Evolutionary conservation across 2,329 filamentous ascomycete species (phyloP).

Genomic region (Fusarium pseudoanthophilum): DNA sequence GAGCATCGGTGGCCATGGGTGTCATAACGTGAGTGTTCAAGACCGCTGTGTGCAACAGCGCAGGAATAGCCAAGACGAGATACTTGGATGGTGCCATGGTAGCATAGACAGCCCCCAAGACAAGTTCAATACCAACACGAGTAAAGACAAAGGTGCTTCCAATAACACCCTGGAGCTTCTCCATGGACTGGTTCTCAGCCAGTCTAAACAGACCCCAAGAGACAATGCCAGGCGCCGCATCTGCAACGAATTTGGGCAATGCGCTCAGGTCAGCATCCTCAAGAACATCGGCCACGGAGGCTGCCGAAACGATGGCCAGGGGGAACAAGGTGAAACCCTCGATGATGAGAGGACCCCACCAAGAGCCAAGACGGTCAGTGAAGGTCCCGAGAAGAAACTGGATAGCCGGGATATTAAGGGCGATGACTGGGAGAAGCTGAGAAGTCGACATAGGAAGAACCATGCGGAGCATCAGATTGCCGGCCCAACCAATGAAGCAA

Average conservation of each 20-base stretch:
- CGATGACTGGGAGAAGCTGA: conserved; percentile 75
- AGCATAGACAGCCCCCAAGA: conserved; percentile 73
- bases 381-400: conserved; percentile 77
- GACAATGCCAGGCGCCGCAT: conserved; percentile 72
- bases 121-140: conserved; percentile 76
- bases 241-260: conserved; percentile 67
- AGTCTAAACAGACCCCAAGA: conserved; percentile 73
- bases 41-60: conserved; percentile 75
- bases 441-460: conserved; percentile 60
- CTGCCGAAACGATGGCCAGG: conserved; percentile 70
- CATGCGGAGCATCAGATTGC: conserved; percentile 65
- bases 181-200: conserved; percentile 55
- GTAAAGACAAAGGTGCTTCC: conserved; percentile 73
- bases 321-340: conserved; percentile 80
- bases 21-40: conserved; percentile 80
- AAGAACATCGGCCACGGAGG: conserved; percentile 71
- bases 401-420: conserved; percentile 77
- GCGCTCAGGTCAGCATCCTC: conserved; percentile 68
- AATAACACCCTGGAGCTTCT: conserved; percentile 61
- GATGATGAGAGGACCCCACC: conserved; percentile 78
- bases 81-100: conserved; percentile 75
- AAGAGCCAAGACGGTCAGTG: conserved; percentile 73
- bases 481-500: conserved; percentile 77
- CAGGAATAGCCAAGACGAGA: conserved; percentile 74
- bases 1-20: conserved; percentile 64